Percentiles rank a stretch among this genome's conserved stretches.
These are phyloP conservation scores for Linnemannia zychae DNA, from an alignment of 192 early-diverging fungal species.

Conservation along the genomic window DNA sequence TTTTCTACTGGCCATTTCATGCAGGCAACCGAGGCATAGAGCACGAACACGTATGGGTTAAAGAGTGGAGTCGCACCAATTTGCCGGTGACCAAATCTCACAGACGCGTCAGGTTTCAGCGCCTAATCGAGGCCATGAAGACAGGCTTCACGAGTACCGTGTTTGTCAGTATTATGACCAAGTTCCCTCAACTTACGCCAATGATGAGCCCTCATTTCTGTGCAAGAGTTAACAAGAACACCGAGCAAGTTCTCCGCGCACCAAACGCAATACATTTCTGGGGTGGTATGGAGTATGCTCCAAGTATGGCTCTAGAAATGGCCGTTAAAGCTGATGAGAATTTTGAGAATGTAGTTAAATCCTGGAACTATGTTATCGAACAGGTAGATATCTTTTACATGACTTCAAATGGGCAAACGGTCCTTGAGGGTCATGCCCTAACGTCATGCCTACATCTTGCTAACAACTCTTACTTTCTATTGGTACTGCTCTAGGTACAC, in stretches of 20 bases:
- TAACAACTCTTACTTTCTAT: not conserved
- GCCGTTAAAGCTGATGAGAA: constrained; percentile 38
- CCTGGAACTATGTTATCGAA: constrained; percentile 9
- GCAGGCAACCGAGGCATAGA: not conserved
- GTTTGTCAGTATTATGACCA: constrained; percentile 9
- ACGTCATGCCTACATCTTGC: constrained; percentile 1
- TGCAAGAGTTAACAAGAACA: not conserved
- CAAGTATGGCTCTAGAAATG: constrained; percentile 40
- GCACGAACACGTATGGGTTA: constrained; percentile 47
- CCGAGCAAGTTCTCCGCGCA: constrained; percentile 4
- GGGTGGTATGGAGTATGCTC: constrained; percentile 32
- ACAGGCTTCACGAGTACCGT: constrained; percentile 3
- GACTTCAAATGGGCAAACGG: not conserved
- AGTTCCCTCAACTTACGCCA: constrained; percentile 30
- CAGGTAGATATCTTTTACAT: not conserved
- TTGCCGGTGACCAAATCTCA: constrained; percentile 1
- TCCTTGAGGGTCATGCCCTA: constrained; percentile 1
- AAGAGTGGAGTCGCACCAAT: constrained; percentile 32
- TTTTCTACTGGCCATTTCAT: constrained; percentile 55
- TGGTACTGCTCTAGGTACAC: constrained; percentile 23
- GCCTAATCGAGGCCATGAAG: not conserved
- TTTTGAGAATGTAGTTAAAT: constrained; percentile 38
- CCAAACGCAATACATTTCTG: constrained; percentile 36
- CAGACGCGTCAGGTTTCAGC: not conserved
- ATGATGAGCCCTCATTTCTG: constrained; percentile 12